Evolutionary conservation across 2,329 filamentous ascomycete species (phyloP).

Genomic region (Macrophomina tecta): DNA sequence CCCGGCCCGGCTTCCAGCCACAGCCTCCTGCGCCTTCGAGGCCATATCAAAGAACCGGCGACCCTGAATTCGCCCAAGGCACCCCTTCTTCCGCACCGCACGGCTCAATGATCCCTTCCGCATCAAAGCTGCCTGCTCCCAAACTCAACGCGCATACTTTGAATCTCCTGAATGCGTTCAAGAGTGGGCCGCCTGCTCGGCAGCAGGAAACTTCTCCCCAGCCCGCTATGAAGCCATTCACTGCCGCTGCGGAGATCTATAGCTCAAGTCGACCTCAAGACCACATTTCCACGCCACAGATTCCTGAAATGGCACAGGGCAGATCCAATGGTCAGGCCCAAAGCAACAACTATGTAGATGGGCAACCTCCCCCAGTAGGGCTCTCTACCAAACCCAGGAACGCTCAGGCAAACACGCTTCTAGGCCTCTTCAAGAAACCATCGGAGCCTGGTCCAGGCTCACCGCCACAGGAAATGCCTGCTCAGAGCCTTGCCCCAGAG

Average conservation of each 20-base stretch:
- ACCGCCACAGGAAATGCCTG: slow-evolving; percentile 29
- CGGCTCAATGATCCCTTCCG: slow-evolving; percentile 59
- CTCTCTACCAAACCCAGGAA: slow-evolving; percentile 42
- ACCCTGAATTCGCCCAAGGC: slow-evolving; percentile 49
- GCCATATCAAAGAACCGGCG: slow-evolving; percentile 53
- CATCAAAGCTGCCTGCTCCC: slow-evolving; percentile 63
- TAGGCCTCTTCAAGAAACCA: slow-evolving; percentile 50
- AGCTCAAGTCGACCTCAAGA: slow-evolving; percentile 14
- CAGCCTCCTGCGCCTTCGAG: slow-evolving; percentile 39
- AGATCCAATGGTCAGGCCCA: background rate
- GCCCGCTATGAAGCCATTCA: slow-evolving; percentile 25
- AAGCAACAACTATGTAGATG: slow-evolving; percentile 16
- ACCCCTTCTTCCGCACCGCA: slow-evolving; percentile 37
- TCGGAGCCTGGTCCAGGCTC: slow-evolving; percentile 25
- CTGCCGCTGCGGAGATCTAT: slow-evolving; percentile 27
- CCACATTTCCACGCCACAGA: slow-evolving; percentile 11
- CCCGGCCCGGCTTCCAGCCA: slow-evolving; percentile 11
- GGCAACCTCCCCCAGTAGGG: slow-evolving; percentile 12
- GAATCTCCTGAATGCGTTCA: slow-evolving; percentile 65
- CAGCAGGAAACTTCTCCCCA: slow-evolving; percentile 33
- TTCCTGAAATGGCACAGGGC: background rate
- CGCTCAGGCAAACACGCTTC: slow-evolving; percentile 52
- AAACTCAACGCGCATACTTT: slow-evolving; percentile 64
- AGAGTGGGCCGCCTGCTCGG: slow-evolving; percentile 36
- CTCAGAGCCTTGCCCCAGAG: slow-evolving; percentile 32